phyloP scores from a whole-genome alignment of 2,329 filamentous ascomycete species.

The Grosmannia clavigera region DNA sequence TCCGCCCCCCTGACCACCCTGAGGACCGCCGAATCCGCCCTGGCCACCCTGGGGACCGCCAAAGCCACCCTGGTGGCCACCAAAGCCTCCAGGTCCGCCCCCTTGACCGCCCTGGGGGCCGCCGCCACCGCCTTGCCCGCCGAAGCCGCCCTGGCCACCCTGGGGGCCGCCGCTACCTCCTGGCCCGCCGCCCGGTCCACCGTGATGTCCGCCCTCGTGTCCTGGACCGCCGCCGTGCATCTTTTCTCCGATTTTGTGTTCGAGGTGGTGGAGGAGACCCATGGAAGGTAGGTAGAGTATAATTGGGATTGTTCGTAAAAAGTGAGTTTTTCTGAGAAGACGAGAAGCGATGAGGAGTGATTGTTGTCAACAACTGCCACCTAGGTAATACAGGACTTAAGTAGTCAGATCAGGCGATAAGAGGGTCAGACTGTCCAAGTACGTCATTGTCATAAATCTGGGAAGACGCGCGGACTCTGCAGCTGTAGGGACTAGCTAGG shows the following conservation, averaged over 20 bases:
- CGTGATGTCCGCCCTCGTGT: neutral
- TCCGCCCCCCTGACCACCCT: no score
- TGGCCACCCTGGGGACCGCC: no score
- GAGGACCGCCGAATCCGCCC: no score
- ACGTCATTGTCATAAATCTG: neutral
- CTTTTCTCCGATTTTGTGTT: neutral
- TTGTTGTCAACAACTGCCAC: neutral
- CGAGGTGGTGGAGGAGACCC: neutral
- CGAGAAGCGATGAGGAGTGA: neutral
- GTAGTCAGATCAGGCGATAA: neutral
- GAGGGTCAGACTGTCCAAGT: neutral
- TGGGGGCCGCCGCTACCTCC: neutral
- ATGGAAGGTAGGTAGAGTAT: neutral
- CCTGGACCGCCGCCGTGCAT: neutral
- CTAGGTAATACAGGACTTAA: neutral
- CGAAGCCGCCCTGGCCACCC: neutral
- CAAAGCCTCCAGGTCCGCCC: neutral
- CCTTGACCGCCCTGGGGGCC: neutral
- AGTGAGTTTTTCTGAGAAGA: neutral
- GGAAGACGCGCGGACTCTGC: neutral
- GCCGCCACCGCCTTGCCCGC: no score
- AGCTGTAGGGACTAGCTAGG: neutral
- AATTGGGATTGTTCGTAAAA: neutral
- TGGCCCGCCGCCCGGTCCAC: neutral
- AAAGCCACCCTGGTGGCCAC: neutral